Percentiles rank a stretch among this genome's conserved stretches.
These are phyloP conservation scores for Parsonsia alboflavescens DNA, from an alignment of 257 asterid species.

Conservation along the genomic window DNA sequence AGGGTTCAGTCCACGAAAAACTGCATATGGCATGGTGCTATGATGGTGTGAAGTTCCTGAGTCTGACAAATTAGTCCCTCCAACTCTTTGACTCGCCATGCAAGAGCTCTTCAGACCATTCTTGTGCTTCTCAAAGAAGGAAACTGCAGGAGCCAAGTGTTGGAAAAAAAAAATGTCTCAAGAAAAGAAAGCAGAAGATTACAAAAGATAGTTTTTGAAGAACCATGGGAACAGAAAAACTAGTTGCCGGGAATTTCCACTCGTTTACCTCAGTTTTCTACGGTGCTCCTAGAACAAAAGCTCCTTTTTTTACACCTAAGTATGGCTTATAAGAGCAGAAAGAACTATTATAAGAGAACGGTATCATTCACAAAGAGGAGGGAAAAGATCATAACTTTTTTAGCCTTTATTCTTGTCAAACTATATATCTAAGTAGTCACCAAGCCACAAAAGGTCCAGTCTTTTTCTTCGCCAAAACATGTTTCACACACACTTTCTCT, in stretches of 20 bases:
- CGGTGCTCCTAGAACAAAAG: conserved; percentile 4
- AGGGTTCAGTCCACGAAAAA: conserved; percentile 54
- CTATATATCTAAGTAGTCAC: conserved; percentile 25
- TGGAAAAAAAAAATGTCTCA: not conserved
- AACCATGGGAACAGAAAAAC: conserved; percentile 6
- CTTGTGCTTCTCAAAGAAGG: conserved; percentile 13
- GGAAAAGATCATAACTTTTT: conserved; percentile 39
- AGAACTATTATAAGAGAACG: conserved; percentile 11
- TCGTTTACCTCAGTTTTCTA: conserved; percentile 7
- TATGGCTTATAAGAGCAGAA: conserved; percentile 11
- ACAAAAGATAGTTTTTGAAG: not conserved
- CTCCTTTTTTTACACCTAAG: not conserved
- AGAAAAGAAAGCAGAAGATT: not conserved
- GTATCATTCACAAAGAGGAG: conserved; percentile 2
- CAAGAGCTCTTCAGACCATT: conserved; percentile 47
- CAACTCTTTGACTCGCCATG: conserved; percentile 80
- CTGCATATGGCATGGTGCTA: conserved; percentile 47
- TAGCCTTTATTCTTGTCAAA: conserved; percentile 43
- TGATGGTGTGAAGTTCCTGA: conserved; percentile 47
- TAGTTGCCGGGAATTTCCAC: conserved; percentile 1
- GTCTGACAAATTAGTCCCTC: conserved; percentile 44
- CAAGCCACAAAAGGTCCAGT: conserved; percentile 29
- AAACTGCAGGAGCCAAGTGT: not conserved
- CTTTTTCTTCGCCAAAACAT: conserved; percentile 20
- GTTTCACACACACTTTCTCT: conserved; percentile 8